phyloP scores from a whole-genome alignment of 192 early-diverging fungal genomes.

The Coemansia sp. region DNA sequence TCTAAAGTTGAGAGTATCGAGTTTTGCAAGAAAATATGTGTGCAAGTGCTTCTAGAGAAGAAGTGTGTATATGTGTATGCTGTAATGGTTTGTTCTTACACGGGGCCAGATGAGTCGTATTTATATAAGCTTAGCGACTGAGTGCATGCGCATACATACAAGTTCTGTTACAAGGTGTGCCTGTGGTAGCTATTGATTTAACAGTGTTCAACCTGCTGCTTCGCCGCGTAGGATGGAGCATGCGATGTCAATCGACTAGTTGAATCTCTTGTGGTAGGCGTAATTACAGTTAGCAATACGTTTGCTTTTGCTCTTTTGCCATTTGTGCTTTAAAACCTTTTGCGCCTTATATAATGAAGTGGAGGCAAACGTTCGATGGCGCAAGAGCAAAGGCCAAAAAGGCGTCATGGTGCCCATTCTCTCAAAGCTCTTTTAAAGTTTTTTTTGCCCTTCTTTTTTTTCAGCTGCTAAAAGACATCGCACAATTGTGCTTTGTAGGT shows the following conservation, averaged over 20 bases:
- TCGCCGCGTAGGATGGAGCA: background rate
- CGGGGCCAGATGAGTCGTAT: background rate
- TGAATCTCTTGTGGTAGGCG: background rate
- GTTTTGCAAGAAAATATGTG: background rate
- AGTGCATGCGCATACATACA: background rate
- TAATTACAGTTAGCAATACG: background rate
- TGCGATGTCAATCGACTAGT: background rate
- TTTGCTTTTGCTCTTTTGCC: background rate
- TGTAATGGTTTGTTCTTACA: background rate
- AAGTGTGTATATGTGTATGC: background rate
- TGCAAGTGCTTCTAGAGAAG: background rate
- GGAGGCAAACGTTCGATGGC: too few relatives aligned
- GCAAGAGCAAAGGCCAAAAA: background rate
- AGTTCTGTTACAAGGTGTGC: background rate
- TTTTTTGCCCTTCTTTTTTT: background rate
- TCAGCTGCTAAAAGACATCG: too few relatives aligned
- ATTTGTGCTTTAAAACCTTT: background rate
- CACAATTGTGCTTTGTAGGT: background rate
- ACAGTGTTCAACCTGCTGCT: background rate
- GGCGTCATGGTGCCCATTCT: background rate
- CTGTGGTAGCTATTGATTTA: background rate
- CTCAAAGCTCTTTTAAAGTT: background rate
- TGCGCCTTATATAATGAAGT: too few relatives aligned
- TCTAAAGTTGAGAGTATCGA: background rate
- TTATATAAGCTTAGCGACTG: background rate